Evolutionary conservation across 148 eudicot genomes (phyloP).

Genomic region (Fagopyrum homotropicum): DNA sequence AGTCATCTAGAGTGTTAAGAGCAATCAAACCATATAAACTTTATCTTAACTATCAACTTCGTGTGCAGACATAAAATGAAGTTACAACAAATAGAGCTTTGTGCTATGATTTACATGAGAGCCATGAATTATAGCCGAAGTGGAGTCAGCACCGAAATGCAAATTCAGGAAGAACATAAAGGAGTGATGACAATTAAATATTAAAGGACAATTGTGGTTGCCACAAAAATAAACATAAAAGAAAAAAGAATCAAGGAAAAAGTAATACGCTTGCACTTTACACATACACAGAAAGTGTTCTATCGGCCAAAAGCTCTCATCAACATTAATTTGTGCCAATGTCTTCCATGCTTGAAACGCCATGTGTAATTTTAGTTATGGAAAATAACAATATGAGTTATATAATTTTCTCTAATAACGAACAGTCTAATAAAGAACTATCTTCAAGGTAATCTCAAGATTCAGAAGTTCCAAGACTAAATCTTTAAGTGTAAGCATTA

Average conservation of each 20-base stretch:
- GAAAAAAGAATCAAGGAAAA: neutral
- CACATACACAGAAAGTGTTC: slow-evolving; percentile 76
- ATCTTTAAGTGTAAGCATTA: neutral
- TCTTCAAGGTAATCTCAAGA: neutral
- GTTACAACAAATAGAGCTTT: no score
- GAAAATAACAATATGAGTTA: slow-evolving; percentile 22
- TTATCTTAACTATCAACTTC: no score
- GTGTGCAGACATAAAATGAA: no score
- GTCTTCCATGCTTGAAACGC: slow-evolving; percentile 68
- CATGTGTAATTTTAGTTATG: slow-evolving; percentile 63
- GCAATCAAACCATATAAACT: no score
- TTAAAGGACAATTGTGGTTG: neutral
- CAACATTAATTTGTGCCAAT: slow-evolving; percentile 67
- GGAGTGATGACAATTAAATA: no score
- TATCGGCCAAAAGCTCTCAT: slow-evolving; percentile 57
- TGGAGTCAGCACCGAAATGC: no score
- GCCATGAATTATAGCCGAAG: no score
- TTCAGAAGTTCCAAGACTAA: neutral
- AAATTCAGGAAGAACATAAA: no score
- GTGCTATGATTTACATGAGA: no score
- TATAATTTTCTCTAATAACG: neutral
- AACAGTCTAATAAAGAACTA: neutral
- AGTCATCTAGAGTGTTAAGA: no score
- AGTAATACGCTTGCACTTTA: slow-evolving; percentile 9
- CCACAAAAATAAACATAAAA: neutral